A percentile compares a stretch with the other conserved stretches of the same genome.
Conservation (phyloP, 2,329 filamentous ascomycete species). For the Colletotrichum coccodes region DNA sequence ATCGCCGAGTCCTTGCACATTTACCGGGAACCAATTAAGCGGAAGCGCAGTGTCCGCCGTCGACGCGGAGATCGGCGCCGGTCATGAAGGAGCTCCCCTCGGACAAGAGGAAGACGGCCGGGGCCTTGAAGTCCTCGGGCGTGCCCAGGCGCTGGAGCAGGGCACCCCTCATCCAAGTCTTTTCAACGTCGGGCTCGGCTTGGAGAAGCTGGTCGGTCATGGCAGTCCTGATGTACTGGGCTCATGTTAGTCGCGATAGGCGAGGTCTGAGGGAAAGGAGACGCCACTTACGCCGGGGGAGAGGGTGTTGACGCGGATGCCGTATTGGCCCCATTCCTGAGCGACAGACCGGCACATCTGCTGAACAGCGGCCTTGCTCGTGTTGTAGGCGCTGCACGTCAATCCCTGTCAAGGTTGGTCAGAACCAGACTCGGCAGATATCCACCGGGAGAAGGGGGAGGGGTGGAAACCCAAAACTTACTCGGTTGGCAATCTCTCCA, state of each 20-base stretch:
- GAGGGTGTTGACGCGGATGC: constrained; percentile 73
- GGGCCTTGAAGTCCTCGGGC: constrained; percentile 68
- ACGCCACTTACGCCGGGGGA: constrained; percentile 63
- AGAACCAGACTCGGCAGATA: neutral
- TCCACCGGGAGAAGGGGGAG: neutral
- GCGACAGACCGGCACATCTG: constrained; percentile 69
- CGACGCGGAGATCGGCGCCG: constrained; percentile 64
- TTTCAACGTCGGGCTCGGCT: constrained; percentile 59
- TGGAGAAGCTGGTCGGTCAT: constrained; percentile 57
- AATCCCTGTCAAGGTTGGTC: constrained; percentile 56
- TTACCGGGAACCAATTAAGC: constrained; percentile 34
- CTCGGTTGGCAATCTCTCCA: constrained; percentile 60
- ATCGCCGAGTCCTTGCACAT: neutral
- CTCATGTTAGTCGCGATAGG: neutral
- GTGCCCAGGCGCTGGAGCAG: constrained; percentile 63
- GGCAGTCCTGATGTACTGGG: constrained; percentile 56
- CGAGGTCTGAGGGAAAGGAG: neutral
- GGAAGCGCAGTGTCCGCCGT: constrained; percentile 63
- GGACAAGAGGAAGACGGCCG: constrained; percentile 65
- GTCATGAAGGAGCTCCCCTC: constrained; percentile 69
- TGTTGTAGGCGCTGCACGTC: constrained; percentile 71
- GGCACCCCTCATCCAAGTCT: constrained; percentile 63
- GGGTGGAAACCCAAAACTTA: constrained; percentile 40
- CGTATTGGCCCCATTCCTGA: constrained; percentile 69
- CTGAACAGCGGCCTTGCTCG: constrained; percentile 69